Evolutionary conservation across 2,329 filamentous ascomycete genomes (phyloP), one percentile per base, ranked within the genome.

Genomic region (Fusarium drepaniforme): DNA sequence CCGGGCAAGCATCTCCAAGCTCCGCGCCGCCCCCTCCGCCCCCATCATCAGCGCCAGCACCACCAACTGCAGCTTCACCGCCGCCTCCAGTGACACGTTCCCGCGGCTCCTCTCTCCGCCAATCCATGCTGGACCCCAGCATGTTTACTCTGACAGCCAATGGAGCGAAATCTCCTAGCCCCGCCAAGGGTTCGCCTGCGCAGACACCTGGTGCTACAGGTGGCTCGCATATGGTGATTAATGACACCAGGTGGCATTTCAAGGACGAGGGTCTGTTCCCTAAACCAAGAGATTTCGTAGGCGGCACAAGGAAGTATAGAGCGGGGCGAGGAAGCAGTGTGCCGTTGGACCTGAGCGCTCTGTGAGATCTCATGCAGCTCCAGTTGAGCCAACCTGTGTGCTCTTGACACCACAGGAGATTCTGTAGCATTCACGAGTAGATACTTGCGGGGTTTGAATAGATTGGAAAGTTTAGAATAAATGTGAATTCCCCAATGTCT

Each of bases 321-420:
- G 97, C 97, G 40, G 97, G 97, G 11, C 90, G 96, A 81, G 96
- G 95, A 37, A 98, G 95, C 85, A 98, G 94, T 86, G 96, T 98
- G 76, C 97, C 97, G 35, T 86, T 98, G 78, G 94, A 98, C 86
- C 84, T 99, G 80, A 90, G 87, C 75, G 86, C 88, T 16, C 88
- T 93, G 25, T 83, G 69, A 78, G 57, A 35, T 64, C 44, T 23
- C 40, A 63, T 37, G 44, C n/a, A 62, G 33, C 35, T 70, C 77
- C 59, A 74, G 49, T 61, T 60, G 62, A 66, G 56, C 57, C 28
- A 75, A 33, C 18, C 60, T 64, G 25, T 64, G 30, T 60, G 42
- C 46, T 66, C 40, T 60, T 42, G 51, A 62, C 49, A 57, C n/a
- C 25, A 16, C 30, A 53, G 58, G 66, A 59, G 58, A 63, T 62